These are phyloP conservation scores for Backusella westeae DNA, from an alignment of 192 early-diverging fungal genomes.

Conservation along the genomic window DNA sequence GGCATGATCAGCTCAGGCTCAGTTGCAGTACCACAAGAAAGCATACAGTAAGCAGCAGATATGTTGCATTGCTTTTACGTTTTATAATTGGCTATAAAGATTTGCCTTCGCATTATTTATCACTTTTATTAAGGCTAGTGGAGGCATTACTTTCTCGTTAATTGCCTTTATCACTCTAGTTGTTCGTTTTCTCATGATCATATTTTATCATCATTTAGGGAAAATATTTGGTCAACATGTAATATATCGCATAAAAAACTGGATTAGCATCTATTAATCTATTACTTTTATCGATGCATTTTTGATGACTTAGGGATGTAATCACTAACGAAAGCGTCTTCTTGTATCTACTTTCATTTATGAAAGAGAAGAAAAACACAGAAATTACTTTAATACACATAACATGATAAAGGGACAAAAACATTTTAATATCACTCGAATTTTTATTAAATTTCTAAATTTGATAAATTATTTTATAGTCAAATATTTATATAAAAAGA, in stretches of 20 bases:
- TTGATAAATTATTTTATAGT: not conserved
- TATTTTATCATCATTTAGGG: not conserved
- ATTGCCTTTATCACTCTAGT: not conserved
- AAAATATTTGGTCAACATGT: not conserved
- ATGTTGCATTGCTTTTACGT: not conserved
- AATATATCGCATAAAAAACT: not conserved
- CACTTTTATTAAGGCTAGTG: not conserved
- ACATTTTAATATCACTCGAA: not conserved
- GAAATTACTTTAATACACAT: not conserved
- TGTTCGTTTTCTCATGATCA: not conserved
- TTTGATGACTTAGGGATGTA: not conserved
- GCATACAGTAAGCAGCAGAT: not conserved
- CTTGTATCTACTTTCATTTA: not conserved
- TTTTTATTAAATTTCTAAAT: not conserved
- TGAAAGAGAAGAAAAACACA: not conserved
- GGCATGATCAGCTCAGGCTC: constrained; percentile 2
- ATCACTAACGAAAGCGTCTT: not conserved
- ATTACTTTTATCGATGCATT: not conserved
- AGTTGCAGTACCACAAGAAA: constrained; percentile 2
- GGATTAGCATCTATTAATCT: not conserved
- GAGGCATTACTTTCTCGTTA: not conserved
- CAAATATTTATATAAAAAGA: not conserved
- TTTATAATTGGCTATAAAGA: not conserved
- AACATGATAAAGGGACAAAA: not conserved
- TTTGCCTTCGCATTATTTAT: not conserved